Evolutionary conservation across 1,284 basidiomycete species (phyloP), one percentile per base, ranked within the genome.

Genomic region (Microbotryum saponariae): DNA sequence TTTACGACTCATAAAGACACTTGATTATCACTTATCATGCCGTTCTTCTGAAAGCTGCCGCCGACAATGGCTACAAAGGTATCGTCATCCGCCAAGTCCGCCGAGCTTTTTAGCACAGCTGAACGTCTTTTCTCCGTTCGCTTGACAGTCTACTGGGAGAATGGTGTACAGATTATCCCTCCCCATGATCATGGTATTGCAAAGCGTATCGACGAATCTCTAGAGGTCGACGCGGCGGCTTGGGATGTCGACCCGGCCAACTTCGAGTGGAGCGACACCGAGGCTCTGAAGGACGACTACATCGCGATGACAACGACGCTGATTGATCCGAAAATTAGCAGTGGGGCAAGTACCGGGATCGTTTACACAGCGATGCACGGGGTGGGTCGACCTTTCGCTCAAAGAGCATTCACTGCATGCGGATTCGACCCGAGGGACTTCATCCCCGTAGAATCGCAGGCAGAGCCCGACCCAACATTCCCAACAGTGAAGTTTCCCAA

Each of bases 281-380:
- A 80, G 4, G 79, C 82, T 54, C 80, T 89, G 78, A 79, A 77
- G 44, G 73, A 79, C 25, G 77, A 76, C 1, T 91, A 91, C 70
- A 49, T 70, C 14, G 53, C 59, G 16, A 63, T 66, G 61, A 49
- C 42, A 23, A 31, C 20, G 12, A 18, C 10, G 9, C 44, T 66
- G 14, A 21, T 23, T 48, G 2, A 25, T 23, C 16, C 16, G 44
- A 21, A 54, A 42, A 58, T 54, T 6, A 42, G 55, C 16, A 72
- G 68, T 44, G 49, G 59, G 3, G 8, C 56, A 8, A 29, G 64
- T 21, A 27, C 70, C 1, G 58, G 77, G 61, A 85, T 91, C 68
- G 85, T 89, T 29, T 89, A 89, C 72, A 91, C 89, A 0, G 87
- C 89, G 0, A 85, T 91, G 86, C 89, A 91, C 69, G 89, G 89